Base-by-base conservation (phyloP, 176 grass and related monocot species). In the Cenchrus americanus region DNA sequence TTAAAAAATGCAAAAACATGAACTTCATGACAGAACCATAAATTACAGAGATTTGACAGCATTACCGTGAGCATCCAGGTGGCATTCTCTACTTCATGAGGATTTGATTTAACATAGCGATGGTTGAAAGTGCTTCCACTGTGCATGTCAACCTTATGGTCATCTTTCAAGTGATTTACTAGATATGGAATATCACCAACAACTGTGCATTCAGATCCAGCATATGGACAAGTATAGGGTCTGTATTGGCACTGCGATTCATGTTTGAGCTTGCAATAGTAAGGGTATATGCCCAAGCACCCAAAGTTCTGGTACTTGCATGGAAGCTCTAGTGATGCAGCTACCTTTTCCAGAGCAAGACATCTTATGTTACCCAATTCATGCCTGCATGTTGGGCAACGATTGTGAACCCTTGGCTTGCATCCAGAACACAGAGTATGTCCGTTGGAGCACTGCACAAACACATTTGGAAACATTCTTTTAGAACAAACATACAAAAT, bases 121-220 rank as follows among this genome's bases (percentile, higher is more conserved):
- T 97, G 95, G 69, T 94, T 97, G 82, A 97, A 97, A 61, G 90
- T 90, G 83, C 92, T 92, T 83, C 95, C 95, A 55, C 68, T 94
- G 84, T 94, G 95, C 95, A 97, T 97, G 78, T 97, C 95, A 54
- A 97, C 95, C 83, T 97, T 97, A 81, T 97, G 95, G 87, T 94
- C 95, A 71, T 94, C 95, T 82, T 94, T 97, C 71, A 97, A 79
- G 61, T 97, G 95, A 65, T 67, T 89, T 70, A 97, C 95, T 82
- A 97, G 82, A 77, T 86, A 94, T 17, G 90, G 60, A 83, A 97
- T 89, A 79, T 91, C 92, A 84, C 95, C 95, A 71, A 89, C 60
- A 53, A 94, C 90, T 48, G 90, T 92, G 85, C 95, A 97, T 52
- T 97, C 95, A 61, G 95, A 94, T 47, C 92, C 95, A 75, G 95